Evolutionary conservation across 805 yeast genomes (phyloP).

Genomic region (Kodamaea restingae): DNA sequence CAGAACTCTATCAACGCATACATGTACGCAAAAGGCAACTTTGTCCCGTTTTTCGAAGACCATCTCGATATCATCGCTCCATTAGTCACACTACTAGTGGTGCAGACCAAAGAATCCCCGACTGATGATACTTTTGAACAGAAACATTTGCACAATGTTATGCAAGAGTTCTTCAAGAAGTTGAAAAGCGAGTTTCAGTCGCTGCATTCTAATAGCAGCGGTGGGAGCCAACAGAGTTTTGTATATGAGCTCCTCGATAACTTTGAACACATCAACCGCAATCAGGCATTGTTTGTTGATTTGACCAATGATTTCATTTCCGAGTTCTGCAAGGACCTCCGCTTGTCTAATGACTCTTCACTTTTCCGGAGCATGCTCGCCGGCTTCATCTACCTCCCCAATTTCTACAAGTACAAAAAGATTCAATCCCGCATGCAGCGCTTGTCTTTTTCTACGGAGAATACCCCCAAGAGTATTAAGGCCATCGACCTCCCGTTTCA

Average conservation of each 20-base stretch:
- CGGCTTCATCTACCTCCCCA: slow-evolving; percentile 39
- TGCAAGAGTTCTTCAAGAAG: slow-evolving; percentile 21
- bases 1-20: slow-evolving; percentile 32
- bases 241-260: slow-evolving; percentile 29
- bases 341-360: slow-evolving; percentile 38
- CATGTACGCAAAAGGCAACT: slow-evolving; percentile 35
- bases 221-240: slow-evolving; percentile 21
- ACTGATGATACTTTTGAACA: slow-evolving; percentile 13
- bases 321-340: slow-evolving; percentile 34
- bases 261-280: slow-evolving; percentile 26
- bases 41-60: slow-evolving; percentile 28
- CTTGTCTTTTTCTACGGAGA: slow-evolving; percentile 6
- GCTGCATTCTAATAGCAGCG: slow-evolving; percentile 15
- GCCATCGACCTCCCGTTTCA: slow-evolving; percentile 38
- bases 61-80: slow-evolving; percentile 34
- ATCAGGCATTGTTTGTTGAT: slow-evolving; percentile 29
- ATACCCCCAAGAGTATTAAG: slow-evolving; percentile 3
- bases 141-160: slow-evolving; percentile 16
- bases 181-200: slow-evolving; percentile 22
- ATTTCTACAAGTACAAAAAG: slow-evolving; percentile 38
- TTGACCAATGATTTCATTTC: slow-evolving; percentile 39
- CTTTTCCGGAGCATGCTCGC: slow-evolving; percentile 38
- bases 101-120: slow-evolving; percentile 2
- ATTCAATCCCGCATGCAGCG: slow-evolving; percentile 28
- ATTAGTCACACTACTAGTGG: slow-evolving; percentile 21